Evolutionary conservation across 371 early-diverging fungal genomes (phyloP).

Genomic region (Furculomyces boomerangus): DNA sequence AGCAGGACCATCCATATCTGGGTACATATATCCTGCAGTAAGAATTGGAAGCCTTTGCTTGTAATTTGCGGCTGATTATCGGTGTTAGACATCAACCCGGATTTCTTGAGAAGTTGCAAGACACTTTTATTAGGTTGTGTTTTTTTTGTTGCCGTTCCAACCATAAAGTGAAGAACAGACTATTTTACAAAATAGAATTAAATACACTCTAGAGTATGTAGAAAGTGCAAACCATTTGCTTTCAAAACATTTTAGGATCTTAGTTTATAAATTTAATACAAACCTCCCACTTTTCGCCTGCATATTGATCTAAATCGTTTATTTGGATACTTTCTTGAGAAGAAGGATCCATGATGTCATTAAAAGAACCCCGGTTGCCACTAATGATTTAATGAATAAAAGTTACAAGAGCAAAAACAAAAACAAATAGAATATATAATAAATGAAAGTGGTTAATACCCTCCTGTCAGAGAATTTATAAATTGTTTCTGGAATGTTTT

Average conservation of each 20-base stretch:
- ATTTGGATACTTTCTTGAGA: neutral
- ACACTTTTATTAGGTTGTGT: slow-evolving; percentile 55
- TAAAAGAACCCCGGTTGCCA: slow-evolving; percentile 40
- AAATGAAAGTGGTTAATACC: slow-evolving; percentile 34
- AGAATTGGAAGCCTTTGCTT: slow-evolving; percentile 89
- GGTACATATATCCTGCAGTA: slow-evolving; percentile 78
- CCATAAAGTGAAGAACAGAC: slow-evolving; percentile 81
- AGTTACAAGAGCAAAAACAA: slow-evolving; percentile 50
- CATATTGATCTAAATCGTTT: slow-evolving; percentile 25
- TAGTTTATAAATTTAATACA: neutral
- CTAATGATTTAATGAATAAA: slow-evolving; percentile 58
- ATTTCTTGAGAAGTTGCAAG: slow-evolving; percentile 46
- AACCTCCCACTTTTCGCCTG: slow-evolving; percentile 71
- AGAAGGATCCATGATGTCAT: slow-evolving; percentile 31
- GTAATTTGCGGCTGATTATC: slow-evolving; percentile 45
- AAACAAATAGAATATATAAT: neutral
- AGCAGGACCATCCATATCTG: slow-evolving; percentile 91
- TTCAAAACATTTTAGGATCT: neutral
- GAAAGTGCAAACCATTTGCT: neutral
- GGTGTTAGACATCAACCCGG: slow-evolving; percentile 51
- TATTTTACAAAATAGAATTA: no score
- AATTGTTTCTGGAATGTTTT: slow-evolving; percentile 56
- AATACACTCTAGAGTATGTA: slow-evolving; percentile 4
- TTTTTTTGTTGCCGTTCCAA: slow-evolving; percentile 56
- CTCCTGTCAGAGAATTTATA: slow-evolving; percentile 75